Evolutionary conservation across 257 asterid genomes (phyloP), one percentile per base, ranked within the genome.

Genomic region (Solanum tarijense): DNA sequence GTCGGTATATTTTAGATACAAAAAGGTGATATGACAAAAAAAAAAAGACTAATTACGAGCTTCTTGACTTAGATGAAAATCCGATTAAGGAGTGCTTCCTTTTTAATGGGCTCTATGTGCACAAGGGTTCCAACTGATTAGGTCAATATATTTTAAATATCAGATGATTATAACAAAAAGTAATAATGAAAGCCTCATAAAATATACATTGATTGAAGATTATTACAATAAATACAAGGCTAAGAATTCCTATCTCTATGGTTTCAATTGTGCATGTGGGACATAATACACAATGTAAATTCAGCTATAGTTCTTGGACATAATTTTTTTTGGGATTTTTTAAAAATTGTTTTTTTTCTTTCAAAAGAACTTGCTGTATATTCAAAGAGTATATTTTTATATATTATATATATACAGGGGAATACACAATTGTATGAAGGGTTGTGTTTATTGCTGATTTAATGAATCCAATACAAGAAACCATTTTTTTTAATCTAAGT

Each of bases 121-220:
- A 29, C 12, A 1, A 0, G 21, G 10, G 1, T 69, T 6, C 0
- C 0, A 29, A 69, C 32, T 0, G 23, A 13, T 69, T 27, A 2
- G 16, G 2, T 23, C 71, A 25, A 12, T 25, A 11, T 68, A 12
- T 27, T 68, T 68, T 16, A 4, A 66, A 66, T 12, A 66, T 3
- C 2, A 9, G 18, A 66, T 5, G 20, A 27, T 11, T 66, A 66
- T 66, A 25, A 25, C 3, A 65, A 10, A 65, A 4, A 10, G 4
- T 0, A 65, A 23, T 10, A 25, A 13, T 27, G 18, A 27, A 12
- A 12, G 31, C 27, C 9, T 31, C 25, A 71, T 4, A 4, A 31
- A 3, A 71, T 16, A 71, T 71, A 0, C 41, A 31, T 21, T 31
- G 41, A 71, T 31, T 16, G 13, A 46, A 46, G 55, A 46, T 46